Conservation (phyloP, 495 filamentous ascomycete genomes). For the Clavariopsis aquatica region DNA sequence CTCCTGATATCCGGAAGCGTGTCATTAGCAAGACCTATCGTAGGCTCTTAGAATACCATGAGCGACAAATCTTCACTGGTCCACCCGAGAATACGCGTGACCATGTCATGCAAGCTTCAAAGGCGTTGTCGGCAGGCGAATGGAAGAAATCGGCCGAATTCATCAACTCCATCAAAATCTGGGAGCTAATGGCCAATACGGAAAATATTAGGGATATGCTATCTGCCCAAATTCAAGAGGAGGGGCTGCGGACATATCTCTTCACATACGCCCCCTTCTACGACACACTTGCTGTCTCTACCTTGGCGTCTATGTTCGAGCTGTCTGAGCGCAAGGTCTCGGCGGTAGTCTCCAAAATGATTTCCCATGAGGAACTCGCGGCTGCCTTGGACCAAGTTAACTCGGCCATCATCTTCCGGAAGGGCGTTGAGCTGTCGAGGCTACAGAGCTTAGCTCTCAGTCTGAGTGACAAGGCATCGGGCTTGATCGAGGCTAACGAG, state of each 20-base stretch:
- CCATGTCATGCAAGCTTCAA: conserved; percentile 98
- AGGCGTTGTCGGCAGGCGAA: conserved; percentile 91
- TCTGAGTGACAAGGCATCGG: conserved; percentile 91
- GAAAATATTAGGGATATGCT: conserved; percentile 96
- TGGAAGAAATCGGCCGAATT: conserved; percentile 95
- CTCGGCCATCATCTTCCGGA: conserved; percentile 96
- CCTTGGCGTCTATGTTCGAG: conserved; percentile 93
- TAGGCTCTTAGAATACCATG: conserved; percentile 98
- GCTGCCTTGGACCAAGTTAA: conserved; percentile 98
- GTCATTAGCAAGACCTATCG: conserved; percentile 99
- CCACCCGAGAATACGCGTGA: conserved; percentile 98
- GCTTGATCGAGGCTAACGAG: conserved; percentile 95
- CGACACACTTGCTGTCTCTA: conserved; percentile 85
- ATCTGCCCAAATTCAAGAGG: conserved; percentile 95
- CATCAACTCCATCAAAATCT: conserved; percentile 97
- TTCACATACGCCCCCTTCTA: conserved; percentile 99
- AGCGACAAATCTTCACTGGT: conserved; percentile 97
- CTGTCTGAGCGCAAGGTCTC: conserved; percentile 84
- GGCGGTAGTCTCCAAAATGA: conserved; percentile 98
- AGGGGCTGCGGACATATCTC: conserved; percentile 95
- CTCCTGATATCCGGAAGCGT: conserved; percentile 94
- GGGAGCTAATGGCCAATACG: conserved; percentile 90
- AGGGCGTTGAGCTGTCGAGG: conserved; percentile 95
- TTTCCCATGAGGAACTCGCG: conserved; percentile 95
- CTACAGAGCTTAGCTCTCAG: conserved; percentile 94